Conservation (phyloP, 139 green algal genomes). For the Zygnema cylindricum region DNA sequence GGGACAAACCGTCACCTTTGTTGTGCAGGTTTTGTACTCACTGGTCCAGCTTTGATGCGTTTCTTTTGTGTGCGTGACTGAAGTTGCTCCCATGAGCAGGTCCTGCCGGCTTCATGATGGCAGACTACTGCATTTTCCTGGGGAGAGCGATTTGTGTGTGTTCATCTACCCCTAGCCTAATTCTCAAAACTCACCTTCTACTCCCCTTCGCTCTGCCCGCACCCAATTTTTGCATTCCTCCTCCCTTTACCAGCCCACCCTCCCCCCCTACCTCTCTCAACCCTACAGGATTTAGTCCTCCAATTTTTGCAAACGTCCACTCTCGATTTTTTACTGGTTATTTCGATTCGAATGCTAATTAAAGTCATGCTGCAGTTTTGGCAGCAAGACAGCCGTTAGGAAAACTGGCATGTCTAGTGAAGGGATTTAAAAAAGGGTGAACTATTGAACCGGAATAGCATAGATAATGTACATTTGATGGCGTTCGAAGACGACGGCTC, state of each 20-base stretch:
- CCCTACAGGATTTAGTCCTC: neutral
- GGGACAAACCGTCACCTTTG: no score
- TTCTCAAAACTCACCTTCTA: conserved; percentile 22
- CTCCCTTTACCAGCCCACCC: neutral
- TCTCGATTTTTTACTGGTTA: no score
- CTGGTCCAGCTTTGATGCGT: neutral
- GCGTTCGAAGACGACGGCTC: no score
- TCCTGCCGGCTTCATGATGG: conserved; percentile 18
- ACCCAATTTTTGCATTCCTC: conserved; percentile 23
- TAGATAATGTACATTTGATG: no score
- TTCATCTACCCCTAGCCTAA: conserved; percentile 37
- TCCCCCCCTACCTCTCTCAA: neutral
- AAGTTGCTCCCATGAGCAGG: conserved; percentile 26
- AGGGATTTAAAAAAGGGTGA: no score
- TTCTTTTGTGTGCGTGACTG: conserved; percentile 3
- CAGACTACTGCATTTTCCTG: conserved; percentile 31
- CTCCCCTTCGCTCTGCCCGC: conserved; percentile 31
- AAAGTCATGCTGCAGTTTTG: no score
- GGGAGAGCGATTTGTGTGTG: conserved; percentile 30
- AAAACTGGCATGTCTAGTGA: neutral
- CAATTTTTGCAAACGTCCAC: neutral
- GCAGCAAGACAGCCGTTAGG: neutral
- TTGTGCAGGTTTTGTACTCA: neutral
- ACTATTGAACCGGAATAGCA: no score
- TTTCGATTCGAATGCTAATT: no score